phyloP scores from a whole-genome alignment of 371 early-diverging fungal species.

The Amoeboaphelidium protococcarum region DNA sequence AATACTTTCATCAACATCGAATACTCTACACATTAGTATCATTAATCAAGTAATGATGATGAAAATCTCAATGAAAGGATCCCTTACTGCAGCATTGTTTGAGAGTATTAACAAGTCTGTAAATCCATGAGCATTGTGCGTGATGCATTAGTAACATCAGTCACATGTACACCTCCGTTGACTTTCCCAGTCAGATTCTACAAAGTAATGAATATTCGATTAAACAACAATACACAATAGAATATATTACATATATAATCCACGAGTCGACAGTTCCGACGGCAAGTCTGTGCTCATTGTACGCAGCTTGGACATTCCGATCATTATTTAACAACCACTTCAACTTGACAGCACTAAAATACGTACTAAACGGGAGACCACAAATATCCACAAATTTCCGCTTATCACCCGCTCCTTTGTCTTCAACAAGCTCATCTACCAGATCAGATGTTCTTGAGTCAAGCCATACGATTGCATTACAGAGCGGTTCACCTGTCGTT shows the following conservation, averaged over 20 bases:
- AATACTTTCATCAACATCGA: conserved; percentile 25
- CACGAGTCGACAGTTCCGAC: conserved; percentile 85
- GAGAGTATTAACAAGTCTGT: conserved; percentile 48
- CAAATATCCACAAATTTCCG: conserved; percentile 26
- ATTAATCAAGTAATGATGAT: neutral
- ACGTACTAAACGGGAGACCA: conserved; percentile 77
- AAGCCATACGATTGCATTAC: conserved; percentile 81
- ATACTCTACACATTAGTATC: conserved; percentile 18
- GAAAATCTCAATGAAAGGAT: neutral
- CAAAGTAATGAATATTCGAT: neutral
- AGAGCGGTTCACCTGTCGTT: conserved; percentile 46
- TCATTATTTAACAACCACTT: conserved; percentile 73
- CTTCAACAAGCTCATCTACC: conserved; percentile 29
- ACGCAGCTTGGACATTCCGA: conserved; percentile 29
- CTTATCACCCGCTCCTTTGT: conserved; percentile 19
- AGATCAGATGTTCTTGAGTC: conserved; percentile 55
- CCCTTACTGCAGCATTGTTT: conserved; percentile 29
- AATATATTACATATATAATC: conserved; percentile 44
- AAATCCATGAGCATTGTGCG: conserved; percentile 84
- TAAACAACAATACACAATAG: conserved; percentile 1
- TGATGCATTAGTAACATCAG: conserved; percentile 85
- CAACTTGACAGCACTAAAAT: conserved; percentile 75
- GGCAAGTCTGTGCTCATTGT: conserved; percentile 20
- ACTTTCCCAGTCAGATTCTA: conserved; percentile 55
- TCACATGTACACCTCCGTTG: conserved; percentile 37